A percentile compares a stretch with the other conserved stretches of the same genome.
phyloP scores from a whole-genome alignment of 2,329 filamentous ascomycete species.

The Coniochaeta sp. region DNA sequence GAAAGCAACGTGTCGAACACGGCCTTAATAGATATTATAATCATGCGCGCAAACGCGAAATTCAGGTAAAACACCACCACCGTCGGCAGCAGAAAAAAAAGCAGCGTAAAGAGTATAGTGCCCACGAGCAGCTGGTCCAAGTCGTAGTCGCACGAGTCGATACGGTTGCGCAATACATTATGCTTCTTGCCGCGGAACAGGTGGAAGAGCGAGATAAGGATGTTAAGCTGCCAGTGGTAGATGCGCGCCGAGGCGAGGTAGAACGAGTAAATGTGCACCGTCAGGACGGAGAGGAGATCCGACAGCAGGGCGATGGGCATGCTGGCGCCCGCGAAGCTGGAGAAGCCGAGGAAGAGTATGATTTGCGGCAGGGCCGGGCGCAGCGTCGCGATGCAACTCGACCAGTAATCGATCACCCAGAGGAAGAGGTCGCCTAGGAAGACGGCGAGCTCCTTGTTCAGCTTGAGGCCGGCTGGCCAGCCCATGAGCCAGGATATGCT shows the following conservation, averaged over 20 bases:
- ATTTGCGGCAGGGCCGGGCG: constrained; percentile 76
- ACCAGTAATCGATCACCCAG: constrained; percentile 99
- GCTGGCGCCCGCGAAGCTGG: constrained; percentile 90
- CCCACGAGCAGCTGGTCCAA: constrained; percentile 93
- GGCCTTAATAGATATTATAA: constrained; percentile 89
- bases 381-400: constrained; percentile 71
- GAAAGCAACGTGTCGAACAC: constrained; percentile 85
- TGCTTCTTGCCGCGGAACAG: constrained; percentile 97
- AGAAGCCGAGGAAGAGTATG: constrained; percentile 89
- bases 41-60: constrained; percentile 89
- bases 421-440: constrained; percentile 94
- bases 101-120: constrained; percentile 90
- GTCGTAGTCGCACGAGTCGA: constrained; percentile 98
- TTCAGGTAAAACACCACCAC: constrained; percentile 96
- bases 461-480: constrained; percentile 88
- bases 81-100: constrained; percentile 91
- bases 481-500: constrained; percentile 96
- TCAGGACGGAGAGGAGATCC: constrained; percentile 83
- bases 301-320: constrained; percentile 96
- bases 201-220: constrained; percentile 95
- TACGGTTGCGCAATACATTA: constrained; percentile 92
- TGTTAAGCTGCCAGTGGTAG: constrained; percentile 97
- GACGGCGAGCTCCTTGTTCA: constrained; percentile 88
- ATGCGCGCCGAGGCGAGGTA: constrained; percentile 95
- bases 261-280: constrained; percentile 95